A percentile compares a stretch with the other conserved stretches of the same genome.
phyloP scores from a whole-genome alignment of 805 yeast genomes.

The Jamesozyma gamospora region DNA sequence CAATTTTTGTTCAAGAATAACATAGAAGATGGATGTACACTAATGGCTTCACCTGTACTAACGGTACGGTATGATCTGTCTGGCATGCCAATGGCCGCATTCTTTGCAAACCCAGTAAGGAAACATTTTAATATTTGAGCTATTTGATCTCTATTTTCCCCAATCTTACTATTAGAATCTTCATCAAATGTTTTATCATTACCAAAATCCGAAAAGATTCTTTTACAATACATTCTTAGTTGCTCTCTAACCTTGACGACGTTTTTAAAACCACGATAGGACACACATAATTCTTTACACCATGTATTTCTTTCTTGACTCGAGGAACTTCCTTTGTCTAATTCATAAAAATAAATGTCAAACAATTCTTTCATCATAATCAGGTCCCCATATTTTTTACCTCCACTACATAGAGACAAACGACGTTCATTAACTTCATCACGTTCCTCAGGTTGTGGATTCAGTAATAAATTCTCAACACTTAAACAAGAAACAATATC shows the following conservation, averaged over 20 bases:
- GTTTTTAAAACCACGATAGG: constrained; percentile 69
- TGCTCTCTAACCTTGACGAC: constrained; percentile 70
- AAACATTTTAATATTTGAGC: constrained; percentile 64
- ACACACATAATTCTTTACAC: constrained; percentile 74
- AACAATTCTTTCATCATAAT: constrained; percentile 71
- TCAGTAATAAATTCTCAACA: constrained; percentile 76
- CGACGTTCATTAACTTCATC: constrained; percentile 78
- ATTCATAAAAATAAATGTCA: constrained; percentile 36
- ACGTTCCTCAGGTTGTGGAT: constrained; percentile 68
- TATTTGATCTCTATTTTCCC: constrained; percentile 25
- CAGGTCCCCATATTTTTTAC: constrained; percentile 73
- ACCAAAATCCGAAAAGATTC: constrained; percentile 6
- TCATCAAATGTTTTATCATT: constrained; percentile 3
- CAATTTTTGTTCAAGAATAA: constrained; percentile 63
- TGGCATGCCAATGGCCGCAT: constrained; percentile 90
- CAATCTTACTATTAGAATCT: constrained; percentile 7
- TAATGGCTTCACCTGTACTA: constrained; percentile 69
- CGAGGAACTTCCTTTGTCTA: constrained; percentile 15
- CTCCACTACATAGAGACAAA: constrained; percentile 56
- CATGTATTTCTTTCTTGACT: constrained; percentile 60
- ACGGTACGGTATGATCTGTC: constrained; percentile 88
- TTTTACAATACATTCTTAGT: constrained; percentile 30
- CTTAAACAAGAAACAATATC: constrained; percentile 90
- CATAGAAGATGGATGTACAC: constrained; percentile 85
- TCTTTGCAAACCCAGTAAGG: constrained; percentile 70